phyloP scores from a whole-genome alignment of 306 rosid genomes.

The Rubus parviflorus region DNA sequence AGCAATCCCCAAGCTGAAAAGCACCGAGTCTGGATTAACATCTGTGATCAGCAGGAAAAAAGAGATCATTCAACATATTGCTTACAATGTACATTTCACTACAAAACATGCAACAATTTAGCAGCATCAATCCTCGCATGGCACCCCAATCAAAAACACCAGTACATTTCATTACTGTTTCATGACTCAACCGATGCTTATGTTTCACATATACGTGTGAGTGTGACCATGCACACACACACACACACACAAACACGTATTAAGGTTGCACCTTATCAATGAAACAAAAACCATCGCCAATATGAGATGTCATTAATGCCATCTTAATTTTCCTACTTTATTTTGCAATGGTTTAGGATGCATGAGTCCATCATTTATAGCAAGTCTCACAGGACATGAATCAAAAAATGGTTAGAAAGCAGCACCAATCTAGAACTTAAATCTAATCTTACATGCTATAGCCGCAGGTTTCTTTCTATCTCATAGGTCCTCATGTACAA shows the following conservation, averaged over 20 bases:
- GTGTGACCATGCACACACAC: neutral
- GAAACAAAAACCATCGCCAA: neutral
- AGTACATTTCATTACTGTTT: neutral
- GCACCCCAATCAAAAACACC: neutral
- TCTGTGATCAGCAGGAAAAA: conserved; percentile 45
- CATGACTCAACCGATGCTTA: neutral
- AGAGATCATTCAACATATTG: conserved; percentile 8
- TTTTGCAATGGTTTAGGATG: neutral
- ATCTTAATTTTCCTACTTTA: neutral
- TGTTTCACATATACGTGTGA: neutral
- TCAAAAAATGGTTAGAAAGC: neutral
- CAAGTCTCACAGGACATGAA: conserved; percentile 3
- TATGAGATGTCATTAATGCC: neutral
- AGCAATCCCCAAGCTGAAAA: conserved; percentile 59
- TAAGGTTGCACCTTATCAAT: neutral
- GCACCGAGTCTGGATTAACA: conserved; percentile 42
- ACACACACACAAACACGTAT: neutral
- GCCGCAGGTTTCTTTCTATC: neutral
- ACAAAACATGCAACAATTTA: conserved; percentile 1
- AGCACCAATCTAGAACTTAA: neutral
- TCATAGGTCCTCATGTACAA: neutral
- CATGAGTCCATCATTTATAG: neutral
- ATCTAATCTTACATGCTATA: neutral
- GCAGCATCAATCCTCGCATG: neutral
- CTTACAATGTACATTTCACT: conserved; percentile 1